phyloP scores from a whole-genome alignment of 2,329 filamentous ascomycete species.

The Tolypocladium sp. region DNA sequence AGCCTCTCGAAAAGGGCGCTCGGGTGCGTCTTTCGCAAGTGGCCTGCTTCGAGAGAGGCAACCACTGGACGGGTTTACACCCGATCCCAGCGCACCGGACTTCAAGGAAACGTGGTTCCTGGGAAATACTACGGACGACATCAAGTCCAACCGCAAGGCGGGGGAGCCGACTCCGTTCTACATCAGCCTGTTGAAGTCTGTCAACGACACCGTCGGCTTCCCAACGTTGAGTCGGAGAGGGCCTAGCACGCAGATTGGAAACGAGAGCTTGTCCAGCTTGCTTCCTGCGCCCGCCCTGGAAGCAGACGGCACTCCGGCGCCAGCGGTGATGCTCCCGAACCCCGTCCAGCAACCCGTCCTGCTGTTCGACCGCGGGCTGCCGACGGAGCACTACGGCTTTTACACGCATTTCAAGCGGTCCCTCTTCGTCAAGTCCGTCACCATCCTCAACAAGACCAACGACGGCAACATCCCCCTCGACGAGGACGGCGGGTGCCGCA shows the following conservation, averaged over 20 bases:
- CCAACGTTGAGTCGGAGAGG: conserved; percentile 15
- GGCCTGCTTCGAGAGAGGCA: conserved; percentile 10
- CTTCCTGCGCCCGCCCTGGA: conserved; percentile 57
- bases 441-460: conserved; percentile 33
- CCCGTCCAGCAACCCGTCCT: conserved; percentile 69
- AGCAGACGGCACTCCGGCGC: conserved; percentile 61
- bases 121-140: conserved; percentile 75
- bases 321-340: conserved; percentile 63
- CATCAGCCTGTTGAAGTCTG: conserved; percentile 57
- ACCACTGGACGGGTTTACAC: conserved; percentile 24
- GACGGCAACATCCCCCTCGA: conserved; percentile 37
- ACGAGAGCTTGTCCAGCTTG: conserved; percentile 22
- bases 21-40: conserved; percentile 14
- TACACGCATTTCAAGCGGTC: conserved; percentile 86
- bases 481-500: conserved; percentile 42
- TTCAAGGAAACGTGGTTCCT: conserved; percentile 69
- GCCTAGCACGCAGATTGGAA: conserved; percentile 8
- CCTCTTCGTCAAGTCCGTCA: conserved; percentile 64
- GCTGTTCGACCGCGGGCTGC: conserved; percentile 72
- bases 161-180: conserved; percentile 87
- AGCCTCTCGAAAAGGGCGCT: conserved; percentile 17
- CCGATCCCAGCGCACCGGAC: conserved; percentile 49
- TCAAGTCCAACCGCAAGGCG: conserved; percentile 56
- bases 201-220: conserved; percentile 21
- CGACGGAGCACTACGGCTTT: conserved; percentile 85